Conservation (phyloP, 2,329 filamentous ascomycete genomes). For the Calonectria pseudoreteaudii region DNA sequence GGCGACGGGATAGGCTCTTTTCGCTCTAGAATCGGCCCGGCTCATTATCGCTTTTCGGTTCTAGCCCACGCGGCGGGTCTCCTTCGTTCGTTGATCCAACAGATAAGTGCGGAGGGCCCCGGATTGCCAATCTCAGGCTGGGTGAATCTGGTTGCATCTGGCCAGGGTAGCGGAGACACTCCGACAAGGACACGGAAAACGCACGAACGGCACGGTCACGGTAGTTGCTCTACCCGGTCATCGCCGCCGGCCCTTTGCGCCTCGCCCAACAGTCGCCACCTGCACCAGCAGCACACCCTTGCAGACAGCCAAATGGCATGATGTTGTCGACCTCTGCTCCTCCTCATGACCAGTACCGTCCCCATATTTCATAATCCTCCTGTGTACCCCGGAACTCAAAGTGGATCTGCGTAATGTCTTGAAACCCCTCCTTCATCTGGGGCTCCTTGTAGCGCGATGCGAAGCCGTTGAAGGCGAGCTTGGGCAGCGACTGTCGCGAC, state of each 20-base stretch:
- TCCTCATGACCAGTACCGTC: slow-evolving; percentile 77
- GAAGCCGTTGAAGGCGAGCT: slow-evolving; percentile 84
- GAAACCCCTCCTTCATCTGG: slow-evolving; percentile 80
- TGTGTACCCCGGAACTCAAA: slow-evolving; percentile 81
- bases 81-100: slow-evolving; percentile 11
- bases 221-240: not conserved
- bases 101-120: slow-evolving; percentile 11
- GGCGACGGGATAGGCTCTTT: slow-evolving; percentile 7
- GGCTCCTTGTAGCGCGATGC: slow-evolving; percentile 79
- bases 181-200: slow-evolving; percentile 7
- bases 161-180: slow-evolving; percentile 21
- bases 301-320: slow-evolving; percentile 31
- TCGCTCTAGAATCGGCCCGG: slow-evolving; percentile 36
- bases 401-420: slow-evolving; percentile 79
- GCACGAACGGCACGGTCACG: not conserved
- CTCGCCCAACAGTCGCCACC: not conserved
- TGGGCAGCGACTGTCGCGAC: slow-evolving; percentile 77
- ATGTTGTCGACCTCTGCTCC: slow-evolving; percentile 28
- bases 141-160: slow-evolving; percentile 3
- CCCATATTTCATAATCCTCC: slow-evolving; percentile 79
- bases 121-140: slow-evolving; percentile 6
- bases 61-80: slow-evolving; percentile 18
- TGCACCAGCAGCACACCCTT: slow-evolving; percentile 20
- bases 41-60: slow-evolving; percentile 34
- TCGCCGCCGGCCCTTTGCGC: not conserved